phyloP scores from a whole-genome alignment of 257 asterid genomes.

The Echites panduratus region DNA sequence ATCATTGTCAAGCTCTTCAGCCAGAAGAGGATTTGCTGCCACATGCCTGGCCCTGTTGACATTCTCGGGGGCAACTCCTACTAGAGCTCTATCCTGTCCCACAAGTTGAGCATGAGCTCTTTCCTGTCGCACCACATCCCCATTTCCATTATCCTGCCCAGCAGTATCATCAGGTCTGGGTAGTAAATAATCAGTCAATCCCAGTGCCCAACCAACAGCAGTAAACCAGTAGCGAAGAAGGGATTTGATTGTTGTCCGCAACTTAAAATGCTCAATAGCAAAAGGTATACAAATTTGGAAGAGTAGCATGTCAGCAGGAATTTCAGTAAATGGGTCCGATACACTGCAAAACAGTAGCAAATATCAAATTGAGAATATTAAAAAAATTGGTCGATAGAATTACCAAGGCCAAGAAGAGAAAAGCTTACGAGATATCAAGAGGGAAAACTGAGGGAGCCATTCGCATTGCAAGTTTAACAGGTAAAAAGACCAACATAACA shows the following conservation, averaged over 20 bases:
- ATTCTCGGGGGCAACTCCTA: slow-evolving; percentile 46
- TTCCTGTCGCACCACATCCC: slow-evolving; percentile 62
- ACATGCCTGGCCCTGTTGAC: slow-evolving; percentile 52
- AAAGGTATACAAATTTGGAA: slow-evolving; percentile 98
- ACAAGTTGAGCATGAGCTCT: slow-evolving; percentile 54
- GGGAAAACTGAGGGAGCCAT: slow-evolving; percentile 88
- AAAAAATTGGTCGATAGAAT: not conserved
- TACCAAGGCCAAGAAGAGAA: not conserved
- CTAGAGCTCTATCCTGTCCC: slow-evolving; percentile 48
- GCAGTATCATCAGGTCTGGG: slow-evolving; percentile 84
- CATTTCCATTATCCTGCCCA: slow-evolving; percentile 71
- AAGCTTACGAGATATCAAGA: slow-evolving; percentile 88
- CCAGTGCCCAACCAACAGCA: slow-evolving; percentile 96
- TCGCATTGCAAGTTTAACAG: slow-evolving; percentile 94
- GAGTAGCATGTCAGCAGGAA: slow-evolving; percentile 97
- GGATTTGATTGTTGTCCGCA: slow-evolving; percentile 85
- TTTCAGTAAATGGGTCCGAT: slow-evolving; percentile 96
- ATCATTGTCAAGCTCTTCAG: slow-evolving; percentile 52
- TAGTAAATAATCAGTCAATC: slow-evolving; percentile 77
- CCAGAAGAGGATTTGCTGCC: slow-evolving; percentile 32
- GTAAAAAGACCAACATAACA: slow-evolving; percentile 93
- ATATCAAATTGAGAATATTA: not conserved
- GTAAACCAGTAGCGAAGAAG: slow-evolving; percentile 93
- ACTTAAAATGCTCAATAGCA: slow-evolving; percentile 91
- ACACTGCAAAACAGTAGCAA: slow-evolving; percentile 45